These are phyloP conservation scores for Fusarium abutilonis DNA, from an alignment of 2,329 filamentous ascomycete genomes.

Conservation along the genomic window DNA sequence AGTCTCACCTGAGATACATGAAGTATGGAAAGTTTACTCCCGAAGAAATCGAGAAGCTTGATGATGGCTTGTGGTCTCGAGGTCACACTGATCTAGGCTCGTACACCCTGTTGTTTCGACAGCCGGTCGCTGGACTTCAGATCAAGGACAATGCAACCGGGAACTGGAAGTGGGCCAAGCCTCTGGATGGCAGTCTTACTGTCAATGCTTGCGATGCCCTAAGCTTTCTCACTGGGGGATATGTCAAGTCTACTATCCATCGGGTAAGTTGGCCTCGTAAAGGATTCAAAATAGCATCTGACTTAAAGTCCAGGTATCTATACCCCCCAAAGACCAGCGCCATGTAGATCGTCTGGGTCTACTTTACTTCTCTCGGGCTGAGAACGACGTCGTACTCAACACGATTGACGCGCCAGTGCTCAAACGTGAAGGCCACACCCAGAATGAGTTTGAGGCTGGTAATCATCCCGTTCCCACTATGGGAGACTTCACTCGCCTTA, in stretches of 20 bases:
- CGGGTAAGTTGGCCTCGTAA: slow-evolving; percentile 35
- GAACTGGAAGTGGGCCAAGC: slow-evolving; percentile 61
- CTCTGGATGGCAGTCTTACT: slow-evolving; percentile 60
- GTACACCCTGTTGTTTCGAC: slow-evolving; percentile 66
- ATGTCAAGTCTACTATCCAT: slow-evolving; percentile 56
- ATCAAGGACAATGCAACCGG: slow-evolving; percentile 59
- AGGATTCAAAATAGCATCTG: not conserved
- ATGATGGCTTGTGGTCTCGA: slow-evolving; percentile 54
- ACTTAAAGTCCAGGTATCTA: not conserved
- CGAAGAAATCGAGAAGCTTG: slow-evolving; percentile 58
- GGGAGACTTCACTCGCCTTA: slow-evolving; percentile 50
- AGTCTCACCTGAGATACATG: slow-evolving; percentile 72
- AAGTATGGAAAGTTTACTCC: slow-evolving; percentile 61
- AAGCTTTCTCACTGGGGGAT: slow-evolving; percentile 59
- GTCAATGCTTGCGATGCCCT: slow-evolving; percentile 62
- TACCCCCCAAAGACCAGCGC: slow-evolving; percentile 19
- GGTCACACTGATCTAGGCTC: slow-evolving; percentile 68
- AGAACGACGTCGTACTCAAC: slow-evolving; percentile 50
- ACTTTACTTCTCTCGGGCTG: slow-evolving; percentile 54
- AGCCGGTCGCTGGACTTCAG: slow-evolving; percentile 67
- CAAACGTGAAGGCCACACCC: slow-evolving; percentile 45
- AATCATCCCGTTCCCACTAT: slow-evolving; percentile 47
- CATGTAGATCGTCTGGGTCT: slow-evolving; percentile 21
- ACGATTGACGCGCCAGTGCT: slow-evolving; percentile 52
- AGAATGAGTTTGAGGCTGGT: slow-evolving; percentile 51